Conservation (phyloP, 345 rosid species). For the Psidium friedrichsthalianum region DNA sequence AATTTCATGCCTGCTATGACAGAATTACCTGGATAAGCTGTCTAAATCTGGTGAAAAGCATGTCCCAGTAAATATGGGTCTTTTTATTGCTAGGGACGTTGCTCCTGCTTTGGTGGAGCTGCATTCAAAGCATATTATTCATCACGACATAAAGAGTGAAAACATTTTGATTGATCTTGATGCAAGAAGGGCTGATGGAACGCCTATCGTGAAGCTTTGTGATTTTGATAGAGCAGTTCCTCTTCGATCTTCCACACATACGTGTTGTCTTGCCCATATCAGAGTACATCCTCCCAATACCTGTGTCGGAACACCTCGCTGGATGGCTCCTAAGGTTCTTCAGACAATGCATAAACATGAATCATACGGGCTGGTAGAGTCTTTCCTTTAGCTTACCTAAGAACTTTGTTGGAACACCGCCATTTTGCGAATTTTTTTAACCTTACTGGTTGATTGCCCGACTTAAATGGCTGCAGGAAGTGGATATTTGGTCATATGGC, state of each 20-base stretch:
- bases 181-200: conserved; percentile 35
- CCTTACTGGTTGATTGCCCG: no score
- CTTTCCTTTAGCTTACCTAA: no score
- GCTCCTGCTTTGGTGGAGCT: conserved; percentile 72
- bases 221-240: conserved; percentile 98
- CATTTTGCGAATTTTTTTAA: no score
- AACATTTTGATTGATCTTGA: conserved; percentile 80
- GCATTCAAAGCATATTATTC: conserved; percentile 81
- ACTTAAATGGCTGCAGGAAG: no score
- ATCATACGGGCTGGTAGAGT: no score
- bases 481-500: no score
- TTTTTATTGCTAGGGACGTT: conserved; percentile 65
- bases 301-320: conserved; percentile 97
- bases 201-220: conserved; percentile 72
- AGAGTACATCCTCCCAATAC: conserved; percentile 71
- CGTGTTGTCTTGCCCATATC: conserved; percentile 69
- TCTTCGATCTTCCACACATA: conserved; percentile 58
- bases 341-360: no score
- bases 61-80: conserved; percentile 47
- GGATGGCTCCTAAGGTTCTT: conserved; percentile 84
- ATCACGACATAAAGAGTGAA: conserved; percentile 95
- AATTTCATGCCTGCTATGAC: conserved; percentile 1
- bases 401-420: no score
- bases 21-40: conserved; percentile 65
- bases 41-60: conserved; percentile 11